These are phyloP conservation scores for Xanthoconium stramineum DNA, from an alignment of 768 basidiomycete species.

Conservation along the genomic window DNA sequence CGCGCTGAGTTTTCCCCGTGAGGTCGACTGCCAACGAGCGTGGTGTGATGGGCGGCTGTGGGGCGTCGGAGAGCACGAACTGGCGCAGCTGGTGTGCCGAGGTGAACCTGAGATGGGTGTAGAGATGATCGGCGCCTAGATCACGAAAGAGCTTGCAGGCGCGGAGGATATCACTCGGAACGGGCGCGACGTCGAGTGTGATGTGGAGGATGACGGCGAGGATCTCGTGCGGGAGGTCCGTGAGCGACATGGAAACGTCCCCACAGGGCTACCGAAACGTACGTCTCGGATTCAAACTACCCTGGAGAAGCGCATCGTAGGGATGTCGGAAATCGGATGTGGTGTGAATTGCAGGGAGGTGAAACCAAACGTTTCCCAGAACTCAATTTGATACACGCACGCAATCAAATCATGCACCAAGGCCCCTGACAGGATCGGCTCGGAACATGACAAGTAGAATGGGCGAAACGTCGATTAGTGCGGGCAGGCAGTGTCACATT, in stretches of 20 bases:
- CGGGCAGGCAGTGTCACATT: background rate
- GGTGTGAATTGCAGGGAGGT: background rate
- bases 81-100: slow-evolving; percentile 21
- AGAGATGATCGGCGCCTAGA: slow-evolving; percentile 21
- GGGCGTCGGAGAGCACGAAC: slow-evolving; percentile 10
- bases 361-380: background rate
- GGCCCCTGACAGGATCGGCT: background rate
- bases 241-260: slow-evolving; percentile 6
- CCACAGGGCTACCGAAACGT: background rate
- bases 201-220: slow-evolving; percentile 14
- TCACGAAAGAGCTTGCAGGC: slow-evolving; percentile 20
- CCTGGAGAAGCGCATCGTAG: background rate
- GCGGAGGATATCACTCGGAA: slow-evolving; percentile 22
- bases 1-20: slow-evolving; percentile 27
- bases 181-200: slow-evolving; percentile 10
- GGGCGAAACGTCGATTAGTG: background rate
- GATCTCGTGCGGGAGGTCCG: slow-evolving; percentile 24
- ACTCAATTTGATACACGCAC: background rate
- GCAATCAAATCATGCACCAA: background rate
- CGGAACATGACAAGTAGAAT: background rate
- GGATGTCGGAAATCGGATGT: slow-evolving; percentile 6
- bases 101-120: slow-evolving; percentile 26
- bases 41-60: slow-evolving; percentile 20
- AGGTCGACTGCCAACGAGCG: slow-evolving; percentile 28
- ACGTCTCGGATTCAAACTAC: background rate